Conservation (phyloP, 345 rosid species). For the Arabis hirsuta region DNA sequence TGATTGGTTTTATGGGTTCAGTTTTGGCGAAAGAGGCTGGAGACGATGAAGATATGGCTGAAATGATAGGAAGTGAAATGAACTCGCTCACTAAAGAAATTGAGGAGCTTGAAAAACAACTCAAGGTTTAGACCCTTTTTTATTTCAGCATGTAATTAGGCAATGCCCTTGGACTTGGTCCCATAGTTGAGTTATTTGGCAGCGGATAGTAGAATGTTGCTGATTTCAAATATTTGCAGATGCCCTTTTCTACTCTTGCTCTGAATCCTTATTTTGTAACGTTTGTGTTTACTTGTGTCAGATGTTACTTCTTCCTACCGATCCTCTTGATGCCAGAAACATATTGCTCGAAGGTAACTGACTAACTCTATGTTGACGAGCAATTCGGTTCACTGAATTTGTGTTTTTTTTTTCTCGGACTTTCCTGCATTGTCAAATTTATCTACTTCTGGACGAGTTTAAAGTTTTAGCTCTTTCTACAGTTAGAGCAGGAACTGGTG, state of each 20-base stretch:
- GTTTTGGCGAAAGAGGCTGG: constrained; percentile 78
- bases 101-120: constrained; percentile 76
- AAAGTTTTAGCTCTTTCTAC: constrained; percentile 36
- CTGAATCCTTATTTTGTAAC: constrained; percentile 19
- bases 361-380: constrained; percentile 16
- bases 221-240: neutral
- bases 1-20: constrained; percentile 33
- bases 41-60: constrained; percentile 88
- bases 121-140: constrained; percentile 59
- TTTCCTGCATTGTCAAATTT: constrained; percentile 10
- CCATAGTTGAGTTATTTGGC: neutral
- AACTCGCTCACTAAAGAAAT: constrained; percentile 64
- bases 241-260: neutral
- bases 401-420: constrained; percentile 3
- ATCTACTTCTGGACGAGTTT: constrained; percentile 12
- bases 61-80: constrained; percentile 87
- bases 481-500: constrained; percentile 99
- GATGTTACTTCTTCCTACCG: constrained; percentile 81
- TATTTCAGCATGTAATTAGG: neutral
- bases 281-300: constrained; percentile 39
- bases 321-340: constrained; percentile 96
- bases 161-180: constrained; percentile 20
- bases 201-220: constrained; percentile 15
- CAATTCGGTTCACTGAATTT: neutral
- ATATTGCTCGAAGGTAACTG: constrained; percentile 93